Percentiles rank a stretch among this genome's conserved stretches.
phyloP scores from a whole-genome alignment of 768 basidiomycete genomes.

The Agaricus blazei region DNA sequence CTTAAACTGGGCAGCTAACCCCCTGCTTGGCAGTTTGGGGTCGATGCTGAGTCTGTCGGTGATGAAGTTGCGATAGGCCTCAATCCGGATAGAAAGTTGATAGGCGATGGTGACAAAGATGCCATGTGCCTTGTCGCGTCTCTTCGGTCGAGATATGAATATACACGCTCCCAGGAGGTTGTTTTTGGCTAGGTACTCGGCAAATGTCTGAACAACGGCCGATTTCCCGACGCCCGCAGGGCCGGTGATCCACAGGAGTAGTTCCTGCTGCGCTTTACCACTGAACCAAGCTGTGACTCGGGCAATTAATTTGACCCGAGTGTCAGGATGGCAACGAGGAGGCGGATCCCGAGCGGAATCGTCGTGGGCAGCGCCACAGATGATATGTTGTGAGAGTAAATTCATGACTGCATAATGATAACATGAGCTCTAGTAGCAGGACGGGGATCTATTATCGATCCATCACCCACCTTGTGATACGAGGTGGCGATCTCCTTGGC shows the following conservation, averaged over 20 bases:
- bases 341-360: too few species aligned
- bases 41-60: not conserved
- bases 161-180: not conserved
- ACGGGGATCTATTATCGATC: too few species aligned
- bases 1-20: not conserved
- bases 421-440: too few species aligned
- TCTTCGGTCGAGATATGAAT: not conserved
- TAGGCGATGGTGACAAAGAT: conserved; percentile 1
- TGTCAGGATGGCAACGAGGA: too few species aligned
- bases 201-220: conserved; percentile 1
- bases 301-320: too few species aligned
- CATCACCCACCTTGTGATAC: too few species aligned
- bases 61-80: not conserved
- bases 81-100: not conserved
- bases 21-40: not conserved
- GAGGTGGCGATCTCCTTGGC: too few species aligned
- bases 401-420: not conserved
- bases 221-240: conserved; percentile 8
- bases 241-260: too few species aligned
- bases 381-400: not conserved
- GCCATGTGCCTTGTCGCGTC: not conserved
- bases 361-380: not conserved
- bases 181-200: not conserved
- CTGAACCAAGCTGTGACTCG: too few species aligned
- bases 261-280: too few species aligned